Evolutionary conservation across 2,329 filamentous ascomycete genomes (phyloP), one percentile per base, ranked within the genome.

Genomic region (Aspergillus pseudoviridinutans): DNA sequence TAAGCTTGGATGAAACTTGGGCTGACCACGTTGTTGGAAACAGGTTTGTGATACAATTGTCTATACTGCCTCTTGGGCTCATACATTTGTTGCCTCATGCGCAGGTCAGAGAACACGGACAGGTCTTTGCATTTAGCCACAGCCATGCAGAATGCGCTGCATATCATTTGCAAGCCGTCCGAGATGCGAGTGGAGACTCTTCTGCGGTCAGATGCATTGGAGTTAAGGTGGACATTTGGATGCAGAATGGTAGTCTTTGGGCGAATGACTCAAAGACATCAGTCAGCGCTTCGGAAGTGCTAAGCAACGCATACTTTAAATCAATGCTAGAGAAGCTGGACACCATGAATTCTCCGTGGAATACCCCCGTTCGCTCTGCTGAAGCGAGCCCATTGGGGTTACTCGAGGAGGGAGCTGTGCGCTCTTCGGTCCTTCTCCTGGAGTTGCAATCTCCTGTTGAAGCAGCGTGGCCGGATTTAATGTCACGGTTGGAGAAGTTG

Each of bases 151-250:
- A 61, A 41, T 58, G 61, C 44, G 49, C 38, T 12, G 54, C 66
- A 27, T 61, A 64, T 12, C 53, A 60, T 50, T 62, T 64, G 14
- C 61, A 59, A 42, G 56, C 62, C 1, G 61, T 58, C 28, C 41
- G 55, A 17, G 59, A 65, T 50, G 59, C 65, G 9, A 58, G 71
- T 7, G 55, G 64, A 38, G 58, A 64, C 25, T 64, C 63, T 12
- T 53, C 66, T 46, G 55, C 53, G 22, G 62, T 64, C 12, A 66
- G 67, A 49, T 72, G 70, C 47, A 59, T 65, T 29, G 66, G 69
- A 1, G 57, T 67, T 47, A 66, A 62, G 38, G 66, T 60, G 17
- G 64, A 67, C 27, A 46, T 71, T 20, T 68, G 67, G 66, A 60
- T 68, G 32, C 58, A 64, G 32, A 50, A 59, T n/a, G 54, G 60